Base-by-base conservation (phyloP, 768 basidiomycete species). In the Sporobolomyces roseus region DNA sequence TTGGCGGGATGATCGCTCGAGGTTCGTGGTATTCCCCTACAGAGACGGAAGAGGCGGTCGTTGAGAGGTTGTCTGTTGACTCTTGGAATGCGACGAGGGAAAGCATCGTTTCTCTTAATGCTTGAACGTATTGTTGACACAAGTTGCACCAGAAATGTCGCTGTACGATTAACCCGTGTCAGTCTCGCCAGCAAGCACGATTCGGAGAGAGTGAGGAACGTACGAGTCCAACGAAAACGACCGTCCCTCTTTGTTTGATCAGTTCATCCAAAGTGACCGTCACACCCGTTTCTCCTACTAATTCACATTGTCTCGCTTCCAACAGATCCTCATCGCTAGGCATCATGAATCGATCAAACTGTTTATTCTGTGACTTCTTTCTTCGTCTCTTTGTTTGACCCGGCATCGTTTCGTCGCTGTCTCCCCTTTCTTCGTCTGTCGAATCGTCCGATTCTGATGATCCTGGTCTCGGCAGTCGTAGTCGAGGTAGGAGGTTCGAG, bases 391-490 rank as follows among this genome's bases (percentile, higher is more conserved):
- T 21, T 45, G 2, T n/a, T 32, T 19, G 5, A 3, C 32, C 32
- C 21, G 45, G 32, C 6, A 6, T 82, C 48, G 49, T 70, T 63
- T 27, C 69, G 65, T 43, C 68, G n/a, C 33, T 65, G n/a, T 58
- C 56, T 27, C 32, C 68, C 53, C 43, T 65, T 16, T 45, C 68
- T 60, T 43, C 68, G 56, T 4, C 33, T 33, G 33, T 55, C 38
- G 38, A 48, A 27, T 60, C 58, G 19, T 60, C 58, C 12, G 58
- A 60, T 23, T 48, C 45, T 21, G 58, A 60, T 21, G 58, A 60
- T 21, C 32, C 30, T 7, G 58, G 30, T 60, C 17, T 32, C 29
- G 58, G 58, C 16, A 60, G 21, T 33, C 58, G 43, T 5, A 60
- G 41, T 52, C 41, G 63, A 48, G 36, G 65, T 27, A 30, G 61